These are phyloP conservation scores for Sporothrix brasiliensis DNA, from an alignment of 2,329 filamentous ascomycete species.

Conservation along the genomic window DNA sequence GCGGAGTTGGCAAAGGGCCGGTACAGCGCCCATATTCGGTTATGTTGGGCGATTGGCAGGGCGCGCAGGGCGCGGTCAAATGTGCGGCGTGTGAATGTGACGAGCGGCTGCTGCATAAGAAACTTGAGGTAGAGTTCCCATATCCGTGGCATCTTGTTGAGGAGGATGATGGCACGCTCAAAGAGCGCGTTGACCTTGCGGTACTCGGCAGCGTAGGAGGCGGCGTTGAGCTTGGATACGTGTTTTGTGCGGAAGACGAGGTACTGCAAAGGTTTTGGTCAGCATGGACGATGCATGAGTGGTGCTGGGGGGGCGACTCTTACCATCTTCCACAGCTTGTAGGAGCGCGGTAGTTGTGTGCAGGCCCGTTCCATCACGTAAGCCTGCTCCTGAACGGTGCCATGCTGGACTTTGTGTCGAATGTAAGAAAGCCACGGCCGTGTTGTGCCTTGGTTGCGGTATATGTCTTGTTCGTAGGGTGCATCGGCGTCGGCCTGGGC, in stretches of 20 bases:
- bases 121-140: conserved; percentile 98
- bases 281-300: not conserved
- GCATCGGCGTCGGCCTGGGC: conserved; percentile 73
- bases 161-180: conserved; percentile 84
- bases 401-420: conserved; percentile 86
- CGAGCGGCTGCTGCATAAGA: conserved; percentile 84
- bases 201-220: conserved; percentile 77
- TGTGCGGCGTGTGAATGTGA: conserved; percentile 81
- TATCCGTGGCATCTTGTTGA: conserved; percentile 98
- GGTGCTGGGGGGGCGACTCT: not conserved
- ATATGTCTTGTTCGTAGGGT: conserved; percentile 93
- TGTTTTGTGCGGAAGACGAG: conserved; percentile 82
- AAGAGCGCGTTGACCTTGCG: conserved; percentile 94
- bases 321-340: conserved; percentile 97
- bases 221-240: conserved; percentile 79
- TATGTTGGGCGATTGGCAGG: conserved; percentile 91
- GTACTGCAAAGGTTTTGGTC: conserved; percentile 57
- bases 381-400: conserved; percentile 81
- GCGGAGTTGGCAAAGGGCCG: conserved; percentile 88
- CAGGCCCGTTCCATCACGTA: conserved; percentile 89
- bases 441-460: conserved; percentile 80
- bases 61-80: conserved; percentile 93
- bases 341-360: conserved; percentile 84
- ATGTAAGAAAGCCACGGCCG: conserved; percentile 97
- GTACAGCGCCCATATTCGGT: conserved; percentile 92